A percentile compares a stretch with the other conserved stretches of the same genome.
Evolutionary conservation across 2,329 filamentous ascomycete genomes (phyloP).

Genomic region (Monosporascus sp.): DNA sequence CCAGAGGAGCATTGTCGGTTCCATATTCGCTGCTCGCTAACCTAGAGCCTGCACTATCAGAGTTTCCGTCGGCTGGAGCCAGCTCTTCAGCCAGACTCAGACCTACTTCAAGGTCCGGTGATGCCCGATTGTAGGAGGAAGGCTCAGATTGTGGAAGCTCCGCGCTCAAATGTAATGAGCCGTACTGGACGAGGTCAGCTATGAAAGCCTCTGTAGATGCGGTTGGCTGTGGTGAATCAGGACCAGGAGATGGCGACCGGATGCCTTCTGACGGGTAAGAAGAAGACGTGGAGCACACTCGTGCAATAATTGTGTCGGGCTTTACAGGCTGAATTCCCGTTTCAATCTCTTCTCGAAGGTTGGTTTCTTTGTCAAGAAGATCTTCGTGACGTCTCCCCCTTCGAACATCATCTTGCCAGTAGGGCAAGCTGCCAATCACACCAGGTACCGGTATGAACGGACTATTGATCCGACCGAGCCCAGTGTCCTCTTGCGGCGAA

Average conservation of each 20-base stretch:
- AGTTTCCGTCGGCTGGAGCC: slow-evolving; percentile 8
- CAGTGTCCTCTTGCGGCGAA: not conserved
- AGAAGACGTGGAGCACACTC: slow-evolving; percentile 11
- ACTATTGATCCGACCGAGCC: not conserved
- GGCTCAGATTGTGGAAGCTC: not conserved
- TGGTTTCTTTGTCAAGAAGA: not conserved
- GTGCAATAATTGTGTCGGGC: not conserved
- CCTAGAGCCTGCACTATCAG: slow-evolving; percentile 8
- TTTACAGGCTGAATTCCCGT: not conserved
- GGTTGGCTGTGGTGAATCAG: slow-evolving; percentile 8
- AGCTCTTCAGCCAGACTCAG: slow-evolving; percentile 11
- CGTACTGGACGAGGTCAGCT: slow-evolving; percentile 9
- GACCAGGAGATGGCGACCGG: slow-evolving; percentile 8
- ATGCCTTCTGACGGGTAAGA: slow-evolving; percentile 18
- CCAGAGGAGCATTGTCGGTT: not conserved
- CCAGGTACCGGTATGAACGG: not conserved
- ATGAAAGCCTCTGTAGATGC: slow-evolving; percentile 9
- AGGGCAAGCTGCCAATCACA: not conserved
- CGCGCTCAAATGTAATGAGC: slow-evolving; percentile 3
- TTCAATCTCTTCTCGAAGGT: not conserved
- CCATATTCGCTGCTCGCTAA: slow-evolving; percentile 3
- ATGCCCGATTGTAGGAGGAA: slow-evolving; percentile 1
- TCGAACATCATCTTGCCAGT: not conserved
- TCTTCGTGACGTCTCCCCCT: not conserved
- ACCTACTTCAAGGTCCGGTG: not conserved